phyloP scores from a whole-genome alignment of 345 rosid species.

The Punica granatum region DNA sequence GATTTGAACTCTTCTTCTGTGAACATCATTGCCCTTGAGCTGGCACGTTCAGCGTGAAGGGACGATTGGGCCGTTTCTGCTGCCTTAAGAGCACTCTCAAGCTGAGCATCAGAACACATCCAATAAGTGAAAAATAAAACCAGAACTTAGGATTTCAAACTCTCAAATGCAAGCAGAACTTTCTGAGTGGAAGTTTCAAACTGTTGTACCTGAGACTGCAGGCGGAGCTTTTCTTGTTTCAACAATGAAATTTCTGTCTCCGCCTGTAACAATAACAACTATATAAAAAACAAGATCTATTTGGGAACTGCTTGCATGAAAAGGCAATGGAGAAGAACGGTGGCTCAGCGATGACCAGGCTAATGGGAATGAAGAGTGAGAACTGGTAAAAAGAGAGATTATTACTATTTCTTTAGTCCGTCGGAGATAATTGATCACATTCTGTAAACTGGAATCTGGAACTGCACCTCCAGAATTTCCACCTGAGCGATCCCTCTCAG shows the following conservation, averaged over 20 bases:
- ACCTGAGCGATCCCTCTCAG: slow-evolving; percentile 64
- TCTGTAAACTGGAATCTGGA: slow-evolving; percentile 63
- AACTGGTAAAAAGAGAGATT: not conserved
- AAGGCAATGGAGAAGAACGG: slow-evolving; percentile 7
- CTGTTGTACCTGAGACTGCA: slow-evolving; percentile 78
- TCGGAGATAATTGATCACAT: slow-evolving; percentile 76
- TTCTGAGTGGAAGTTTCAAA: not conserved
- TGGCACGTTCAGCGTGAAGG: slow-evolving; percentile 71
- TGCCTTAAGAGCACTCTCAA: slow-evolving; percentile 74
- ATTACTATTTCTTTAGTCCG: slow-evolving; percentile 75
- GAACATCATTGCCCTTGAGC: slow-evolving; percentile 61
- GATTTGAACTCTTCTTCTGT: slow-evolving; percentile 87
- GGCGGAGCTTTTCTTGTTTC: slow-evolving; percentile 80
- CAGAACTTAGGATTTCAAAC: not conserved
- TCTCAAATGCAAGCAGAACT: not conserved
- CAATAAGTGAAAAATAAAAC: not conserved
- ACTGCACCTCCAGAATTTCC: slow-evolving; percentile 34
- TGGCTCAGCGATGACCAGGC: not conserved
- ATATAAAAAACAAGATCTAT: not conserved
- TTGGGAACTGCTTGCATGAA: slow-evolving; percentile 2
- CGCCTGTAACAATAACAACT: slow-evolving; percentile 39
- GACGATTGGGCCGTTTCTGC: slow-evolving; percentile 64
- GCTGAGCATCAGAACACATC: slow-evolving; percentile 32
- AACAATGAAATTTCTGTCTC: slow-evolving; percentile 89
- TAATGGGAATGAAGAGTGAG: not conserved